Evolutionary conservation across 2,329 filamentous ascomycete species (phyloP), one percentile per base, ranked within the genome.

Genomic region (Penicillium sp.): DNA sequence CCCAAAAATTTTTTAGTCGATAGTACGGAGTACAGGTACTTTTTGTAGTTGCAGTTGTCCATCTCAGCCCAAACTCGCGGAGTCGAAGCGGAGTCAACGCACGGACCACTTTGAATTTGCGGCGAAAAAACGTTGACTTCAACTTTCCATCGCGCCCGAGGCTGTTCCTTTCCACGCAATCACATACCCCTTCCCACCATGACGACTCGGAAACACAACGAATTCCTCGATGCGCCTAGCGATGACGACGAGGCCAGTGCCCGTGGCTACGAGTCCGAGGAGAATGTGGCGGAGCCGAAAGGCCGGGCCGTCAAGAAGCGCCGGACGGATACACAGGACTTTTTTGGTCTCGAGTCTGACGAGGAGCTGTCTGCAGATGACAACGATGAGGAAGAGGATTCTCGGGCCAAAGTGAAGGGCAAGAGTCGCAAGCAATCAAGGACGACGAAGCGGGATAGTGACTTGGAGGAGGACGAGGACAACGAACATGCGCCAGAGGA

Each of bases 331-430:
- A 61, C 48, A 22, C 63, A 65, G 39, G 65, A 67, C 43, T 62
- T 62, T 53, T 65, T 66, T 57, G 61, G 45, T 20, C 58, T 86
- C 68, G 86, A 79, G 38, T 66, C 82, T 66, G 64, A 89, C 76
- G 55, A 88, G 76, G 68, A 70, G 75, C 67, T 68, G 15, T 60
- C 55, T 12, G 65, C 59, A 12, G 62, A 61, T 2, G 61, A 62
- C 10, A 58, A 63, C 2, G 58, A 66, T 11, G 58, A 61, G 3
- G 62, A 63, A 28, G 60, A 59, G 20, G 54, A 65, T 56, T 53
- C 58, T 63, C 56, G 50, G 7, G 3, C 22, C 43, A 57, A 47
- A 55, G 53, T 38, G 31, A 71, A 63, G 62, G 64, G 55, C 48
- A 68, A 65, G 58, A 50, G n/a, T 31, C 39, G 45, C 63, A 63